A percentile compares a stretch with the other conserved stretches of the same genome.
These are phyloP conservation scores for Epichloe sylvatica DNA, from an alignment of 2,329 filamentous ascomycete species.

Conservation along the genomic window DNA sequence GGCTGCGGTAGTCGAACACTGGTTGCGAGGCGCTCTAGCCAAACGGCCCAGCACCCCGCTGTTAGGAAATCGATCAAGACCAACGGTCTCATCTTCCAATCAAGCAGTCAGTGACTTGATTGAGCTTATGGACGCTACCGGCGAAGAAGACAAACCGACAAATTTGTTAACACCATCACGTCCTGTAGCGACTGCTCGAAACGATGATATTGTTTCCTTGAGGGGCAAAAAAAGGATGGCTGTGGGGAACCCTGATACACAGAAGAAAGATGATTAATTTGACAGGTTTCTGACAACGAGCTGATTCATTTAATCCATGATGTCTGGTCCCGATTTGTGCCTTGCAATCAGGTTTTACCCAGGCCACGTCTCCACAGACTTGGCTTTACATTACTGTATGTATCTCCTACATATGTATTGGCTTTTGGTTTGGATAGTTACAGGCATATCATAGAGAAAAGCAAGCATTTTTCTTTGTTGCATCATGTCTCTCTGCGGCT, in stretches of 20 bases:
- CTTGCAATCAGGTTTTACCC: neutral
- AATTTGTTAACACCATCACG: slow-evolving; percentile 19
- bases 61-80: slow-evolving; percentile 25
- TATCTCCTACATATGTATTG: neutral
- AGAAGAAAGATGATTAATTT: slow-evolving; percentile 29
- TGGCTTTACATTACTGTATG: neutral
- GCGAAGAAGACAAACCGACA: slow-evolving; percentile 34
- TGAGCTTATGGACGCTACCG: slow-evolving; percentile 51
- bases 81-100: slow-evolving; percentile 9
- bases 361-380: neutral
- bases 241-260: neutral
- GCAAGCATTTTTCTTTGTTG: no score
- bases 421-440: neutral
- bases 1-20: slow-evolving; percentile 76
- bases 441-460: no score
- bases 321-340: neutral
- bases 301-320: neutral
- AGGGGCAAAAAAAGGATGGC: slow-evolving; percentile 23
- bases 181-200: slow-evolving; percentile 23
- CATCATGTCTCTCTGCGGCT: no score
- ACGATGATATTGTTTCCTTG: slow-evolving; percentile 21
- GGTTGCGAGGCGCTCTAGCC: slow-evolving; percentile 70
- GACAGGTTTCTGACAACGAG: neutral
- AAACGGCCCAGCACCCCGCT: slow-evolving; percentile 43
- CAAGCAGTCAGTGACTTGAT: slow-evolving; percentile 48